These are phyloP conservation scores for Candida schatavii DNA, from an alignment of 805 yeast species.

Conservation along the genomic window DNA sequence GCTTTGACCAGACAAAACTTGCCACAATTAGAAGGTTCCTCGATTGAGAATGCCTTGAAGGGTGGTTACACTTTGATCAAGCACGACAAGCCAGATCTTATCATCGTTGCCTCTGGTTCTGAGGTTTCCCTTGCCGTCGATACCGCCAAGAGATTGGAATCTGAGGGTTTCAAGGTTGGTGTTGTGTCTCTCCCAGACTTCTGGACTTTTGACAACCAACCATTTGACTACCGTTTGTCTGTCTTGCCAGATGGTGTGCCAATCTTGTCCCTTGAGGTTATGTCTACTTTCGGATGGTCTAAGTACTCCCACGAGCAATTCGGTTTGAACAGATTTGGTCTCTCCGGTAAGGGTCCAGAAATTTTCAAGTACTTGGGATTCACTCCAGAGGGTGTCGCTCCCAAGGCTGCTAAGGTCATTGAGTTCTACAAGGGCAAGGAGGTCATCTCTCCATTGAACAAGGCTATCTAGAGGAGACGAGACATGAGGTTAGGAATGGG, in stretches of 20 bases:
- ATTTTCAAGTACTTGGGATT: conserved; percentile 84
- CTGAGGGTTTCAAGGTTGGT: conserved; percentile 67
- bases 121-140: conserved; percentile 84
- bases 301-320: conserved; percentile 95
- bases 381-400: conserved; percentile 89
- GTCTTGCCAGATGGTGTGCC: conserved; percentile 96
- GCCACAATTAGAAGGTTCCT: conserved; percentile 91
- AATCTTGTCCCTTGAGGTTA: conserved; percentile 88
- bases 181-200: conserved; percentile 94
- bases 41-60: conserved; percentile 85
- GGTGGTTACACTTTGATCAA: conserved; percentile 84
- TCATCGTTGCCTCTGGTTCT: conserved; percentile 89
- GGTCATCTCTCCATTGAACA: conserved; percentile 71
- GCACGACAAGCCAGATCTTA: conserved; percentile 61
- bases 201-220: conserved; percentile 82
- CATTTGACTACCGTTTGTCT: conserved; percentile 72
- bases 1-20: conserved; percentile 84
- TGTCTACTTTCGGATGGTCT: conserved; percentile 89
- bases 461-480: conserved; percentile 55
- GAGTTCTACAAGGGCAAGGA: conserved; percentile 78
- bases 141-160: conserved; percentile 69
- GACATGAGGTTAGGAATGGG: background rate
- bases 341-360: conserved; percentile 84
- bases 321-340: conserved; percentile 95
- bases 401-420: conserved; percentile 76